phyloP scores from a whole-genome alignment of 192 early-diverging fungal species.

The Oehlia diaphana region DNA sequence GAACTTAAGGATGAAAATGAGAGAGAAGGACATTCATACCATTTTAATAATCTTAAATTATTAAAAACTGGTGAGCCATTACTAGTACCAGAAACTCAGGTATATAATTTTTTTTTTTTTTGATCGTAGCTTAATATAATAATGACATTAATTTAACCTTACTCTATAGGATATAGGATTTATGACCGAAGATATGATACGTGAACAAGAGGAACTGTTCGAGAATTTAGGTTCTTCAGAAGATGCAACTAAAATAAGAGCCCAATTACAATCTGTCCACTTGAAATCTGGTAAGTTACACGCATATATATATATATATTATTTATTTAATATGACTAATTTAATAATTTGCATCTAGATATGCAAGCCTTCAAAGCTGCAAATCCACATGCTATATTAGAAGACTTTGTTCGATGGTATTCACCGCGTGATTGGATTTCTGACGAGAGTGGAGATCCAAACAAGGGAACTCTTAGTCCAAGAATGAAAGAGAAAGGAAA shows the following conservation, averaged over 20 bases:
- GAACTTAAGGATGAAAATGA: constrained; percentile 42
- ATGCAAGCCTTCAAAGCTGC: constrained; percentile 96
- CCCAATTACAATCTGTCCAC: constrained; percentile 75
- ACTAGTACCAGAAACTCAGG: constrained; percentile 70
- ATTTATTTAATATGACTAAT: too few species aligned
- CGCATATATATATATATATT: neutral
- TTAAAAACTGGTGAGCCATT: constrained; percentile 61
- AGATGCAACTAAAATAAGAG: constrained; percentile 71
- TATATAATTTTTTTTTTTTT: constrained; percentile 27
- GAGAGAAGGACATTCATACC: constrained; percentile 53
- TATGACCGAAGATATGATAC: constrained; percentile 89
- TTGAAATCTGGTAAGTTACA: constrained; percentile 58
- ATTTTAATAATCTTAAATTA: constrained; percentile 47
- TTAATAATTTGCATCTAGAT: constrained; percentile 42
- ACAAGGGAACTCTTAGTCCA: constrained; percentile 59
- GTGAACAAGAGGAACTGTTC: constrained; percentile 75
- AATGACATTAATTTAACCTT: neutral
- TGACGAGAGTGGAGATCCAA: constrained; percentile 47
- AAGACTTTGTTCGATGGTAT: constrained; percentile 94
- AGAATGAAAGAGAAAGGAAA: constrained; percentile 82
- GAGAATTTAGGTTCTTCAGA: constrained; percentile 73
- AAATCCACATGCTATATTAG: constrained; percentile 73
- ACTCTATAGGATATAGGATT: constrained; percentile 62
- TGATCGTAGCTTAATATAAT: too few species aligned
- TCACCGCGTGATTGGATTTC: constrained; percentile 92